Conservation (phyloP, 2,329 filamentous ascomycete genomes). For the Leptographium wingfieldii region DNA sequence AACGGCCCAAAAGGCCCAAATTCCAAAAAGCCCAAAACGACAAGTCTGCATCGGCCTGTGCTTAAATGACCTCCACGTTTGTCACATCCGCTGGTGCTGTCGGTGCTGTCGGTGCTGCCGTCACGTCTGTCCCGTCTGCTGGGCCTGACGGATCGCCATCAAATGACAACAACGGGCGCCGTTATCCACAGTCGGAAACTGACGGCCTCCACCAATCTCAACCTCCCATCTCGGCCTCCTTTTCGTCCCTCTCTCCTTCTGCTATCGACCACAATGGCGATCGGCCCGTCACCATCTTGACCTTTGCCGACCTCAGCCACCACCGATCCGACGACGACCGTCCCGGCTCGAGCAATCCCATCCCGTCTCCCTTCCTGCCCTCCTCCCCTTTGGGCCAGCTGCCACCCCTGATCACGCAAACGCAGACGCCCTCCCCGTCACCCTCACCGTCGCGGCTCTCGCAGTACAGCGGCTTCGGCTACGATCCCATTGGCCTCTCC, state of each 20-base stretch:
- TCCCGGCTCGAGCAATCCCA: constrained; percentile 6
- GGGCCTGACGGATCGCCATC: not conserved
- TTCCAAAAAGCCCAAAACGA: not conserved
- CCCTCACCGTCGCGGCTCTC: constrained; percentile 6
- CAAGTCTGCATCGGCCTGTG: not conserved
- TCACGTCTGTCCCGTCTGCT: not conserved
- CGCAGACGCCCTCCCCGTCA: constrained; percentile 8
- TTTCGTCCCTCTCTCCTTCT: not conserved
- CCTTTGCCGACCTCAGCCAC: constrained; percentile 21
- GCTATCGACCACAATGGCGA: constrained; percentile 1
- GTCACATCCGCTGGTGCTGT: not conserved
- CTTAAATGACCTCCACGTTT: constrained; percentile 7
- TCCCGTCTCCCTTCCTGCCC: not conserved
- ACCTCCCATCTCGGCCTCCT: not conserved
- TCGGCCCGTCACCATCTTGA: constrained; percentile 16
- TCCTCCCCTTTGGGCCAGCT: not conserved
- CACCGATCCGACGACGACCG: constrained; percentile 7
- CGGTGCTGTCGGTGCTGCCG: too few relatives aligned
- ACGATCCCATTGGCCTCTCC: not conserved
- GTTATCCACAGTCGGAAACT: not conserved
- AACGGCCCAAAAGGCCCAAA: not conserved
- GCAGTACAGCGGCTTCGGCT: constrained; percentile 9
- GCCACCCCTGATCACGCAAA: not conserved
- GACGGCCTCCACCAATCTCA: not conserved
- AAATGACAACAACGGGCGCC: not conserved